Conservation (phyloP, 2,329 filamentous ascomycete genomes). For the Leptographium lundbergii region DNA sequence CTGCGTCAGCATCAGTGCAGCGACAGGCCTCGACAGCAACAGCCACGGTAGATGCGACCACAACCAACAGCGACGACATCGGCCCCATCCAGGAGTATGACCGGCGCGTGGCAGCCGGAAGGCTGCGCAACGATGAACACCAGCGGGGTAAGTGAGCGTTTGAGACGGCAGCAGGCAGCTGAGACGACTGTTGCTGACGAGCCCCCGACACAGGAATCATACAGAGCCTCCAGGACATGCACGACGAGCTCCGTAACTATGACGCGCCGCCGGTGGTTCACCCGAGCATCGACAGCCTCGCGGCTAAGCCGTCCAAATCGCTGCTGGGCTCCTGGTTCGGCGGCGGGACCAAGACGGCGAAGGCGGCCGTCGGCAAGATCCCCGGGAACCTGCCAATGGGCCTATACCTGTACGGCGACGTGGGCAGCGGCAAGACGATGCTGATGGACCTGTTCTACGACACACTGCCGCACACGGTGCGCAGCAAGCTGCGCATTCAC, state of each 20-base stretch:
- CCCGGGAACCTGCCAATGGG: conserved; percentile 71
- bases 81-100: conserved; percentile 88
- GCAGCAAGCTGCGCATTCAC: conserved; percentile 81
- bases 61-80: conserved; percentile 22
- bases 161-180: background rate
- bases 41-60: background rate
- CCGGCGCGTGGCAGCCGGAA: conserved; percentile 58
- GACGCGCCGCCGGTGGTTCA: conserved; percentile 60
- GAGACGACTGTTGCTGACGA: background rate
- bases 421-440: conserved; percentile 98
- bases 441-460: conserved; percentile 98
- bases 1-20: background rate
- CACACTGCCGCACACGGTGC: conserved; percentile 68
- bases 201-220: conserved; percentile 54
- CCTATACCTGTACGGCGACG: conserved; percentile 90
- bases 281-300: conserved; percentile 59
- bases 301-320: conserved; percentile 32
- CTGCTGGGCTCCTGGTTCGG: conserved; percentile 50
- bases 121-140: conserved; percentile 75
- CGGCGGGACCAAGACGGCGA: conserved; percentile 14
- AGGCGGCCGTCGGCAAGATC: conserved; percentile 37
- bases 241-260: conserved; percentile 70
- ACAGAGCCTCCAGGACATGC: conserved; percentile 74
- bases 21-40: conserved; percentile 9
- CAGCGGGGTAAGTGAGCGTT: conserved; percentile 55